Conservation (phyloP, 139 green algal genomes). For the Picochlorum sp. region DNA sequence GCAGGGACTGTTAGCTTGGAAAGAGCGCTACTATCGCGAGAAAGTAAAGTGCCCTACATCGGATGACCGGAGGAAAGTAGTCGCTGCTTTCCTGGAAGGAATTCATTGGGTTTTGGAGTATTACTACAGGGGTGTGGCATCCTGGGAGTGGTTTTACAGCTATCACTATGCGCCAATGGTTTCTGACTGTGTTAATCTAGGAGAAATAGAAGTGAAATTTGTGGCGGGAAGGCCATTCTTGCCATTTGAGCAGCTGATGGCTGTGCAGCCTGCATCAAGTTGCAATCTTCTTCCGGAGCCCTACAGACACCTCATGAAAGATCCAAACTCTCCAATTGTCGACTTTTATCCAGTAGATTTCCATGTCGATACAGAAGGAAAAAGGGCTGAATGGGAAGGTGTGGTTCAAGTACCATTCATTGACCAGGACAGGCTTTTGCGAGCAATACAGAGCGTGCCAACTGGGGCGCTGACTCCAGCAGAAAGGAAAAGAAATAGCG, state of each 20-base stretch:
- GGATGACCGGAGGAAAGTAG: slow-evolving; percentile 23
- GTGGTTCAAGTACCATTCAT: slow-evolving; percentile 72
- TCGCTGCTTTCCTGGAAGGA: slow-evolving; percentile 55
- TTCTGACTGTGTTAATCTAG: slow-evolving; percentile 43
- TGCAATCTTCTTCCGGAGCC: slow-evolving; percentile 61
- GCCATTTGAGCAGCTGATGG: slow-evolving; percentile 87
- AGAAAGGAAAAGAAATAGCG: slow-evolving; percentile 60
- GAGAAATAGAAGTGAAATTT: slow-evolving; percentile 39
- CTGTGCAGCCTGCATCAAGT: slow-evolving; percentile 68
- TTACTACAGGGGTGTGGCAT: slow-evolving; percentile 86
- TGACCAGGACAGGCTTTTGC: slow-evolving; percentile 60
- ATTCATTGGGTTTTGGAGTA: slow-evolving; percentile 91
- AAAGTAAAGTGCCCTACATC: slow-evolving; percentile 56
- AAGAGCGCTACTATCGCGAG: slow-evolving; percentile 74
- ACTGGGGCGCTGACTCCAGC: slow-evolving; percentile 38
- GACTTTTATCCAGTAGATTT: slow-evolving; percentile 84
- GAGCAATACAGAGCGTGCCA: slow-evolving; percentile 33
- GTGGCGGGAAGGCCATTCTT: slow-evolving; percentile 65
- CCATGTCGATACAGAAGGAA: slow-evolving; percentile 82
- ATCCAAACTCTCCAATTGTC: slow-evolving; percentile 63
- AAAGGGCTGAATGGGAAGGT: slow-evolving; percentile 86
- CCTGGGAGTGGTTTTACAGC: slow-evolving; percentile 93
- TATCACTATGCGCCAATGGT: slow-evolving; percentile 87
- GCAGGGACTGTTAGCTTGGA: slow-evolving; percentile 57
- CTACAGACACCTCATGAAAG: slow-evolving; percentile 71